Percentiles rank a stretch among this genome's conserved stretches.
phyloP scores from a whole-genome alignment of 2,329 filamentous ascomycete genomes.

The Lasiodiplodia gonubiensis region DNA sequence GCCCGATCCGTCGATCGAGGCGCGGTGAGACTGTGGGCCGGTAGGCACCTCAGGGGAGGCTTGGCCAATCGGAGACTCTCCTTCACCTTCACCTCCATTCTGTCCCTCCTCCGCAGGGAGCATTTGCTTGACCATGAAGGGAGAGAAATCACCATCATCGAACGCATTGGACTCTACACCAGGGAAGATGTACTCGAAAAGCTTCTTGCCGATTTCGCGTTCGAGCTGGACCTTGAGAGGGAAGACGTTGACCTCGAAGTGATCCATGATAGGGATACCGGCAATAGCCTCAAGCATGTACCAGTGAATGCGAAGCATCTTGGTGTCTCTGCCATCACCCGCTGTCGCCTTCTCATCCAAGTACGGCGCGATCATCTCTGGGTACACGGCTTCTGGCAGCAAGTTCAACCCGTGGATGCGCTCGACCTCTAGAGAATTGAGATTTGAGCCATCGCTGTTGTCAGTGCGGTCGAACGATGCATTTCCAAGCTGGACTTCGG shows the following conservation, averaged over 20 bases:
- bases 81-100: constrained; percentile 53
- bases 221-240: constrained; percentile 94
- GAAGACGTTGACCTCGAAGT: constrained; percentile 93
- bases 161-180: constrained; percentile 65
- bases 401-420: constrained; percentile 89
- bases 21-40: constrained; percentile 24
- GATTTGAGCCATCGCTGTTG: constrained; percentile 95
- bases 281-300: constrained; percentile 98
- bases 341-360: constrained; percentile 64
- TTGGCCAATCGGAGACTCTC: constrained; percentile 17
- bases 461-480: constrained; percentile 94
- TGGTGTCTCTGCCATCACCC: constrained; percentile 66
- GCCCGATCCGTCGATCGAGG: constrained; percentile 53
- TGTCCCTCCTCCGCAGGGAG: constrained; percentile 52
- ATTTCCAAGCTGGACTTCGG: constrained; percentile 90
- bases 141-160: constrained; percentile 63
- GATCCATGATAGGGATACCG: constrained; percentile 94
- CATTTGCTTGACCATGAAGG: constrained; percentile 64
- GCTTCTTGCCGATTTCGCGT: constrained; percentile 85
- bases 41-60: constrained; percentile 10
- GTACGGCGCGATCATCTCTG: constrained; percentile 93
- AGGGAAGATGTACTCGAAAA: constrained; percentile 98
- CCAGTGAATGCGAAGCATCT: constrained; percentile 96
- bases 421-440: constrained; percentile 88
- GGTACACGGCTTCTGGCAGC: constrained; percentile 87